Base-by-base conservation (phyloP, 305 asterid species). In the Solanum hybrid region DNA sequence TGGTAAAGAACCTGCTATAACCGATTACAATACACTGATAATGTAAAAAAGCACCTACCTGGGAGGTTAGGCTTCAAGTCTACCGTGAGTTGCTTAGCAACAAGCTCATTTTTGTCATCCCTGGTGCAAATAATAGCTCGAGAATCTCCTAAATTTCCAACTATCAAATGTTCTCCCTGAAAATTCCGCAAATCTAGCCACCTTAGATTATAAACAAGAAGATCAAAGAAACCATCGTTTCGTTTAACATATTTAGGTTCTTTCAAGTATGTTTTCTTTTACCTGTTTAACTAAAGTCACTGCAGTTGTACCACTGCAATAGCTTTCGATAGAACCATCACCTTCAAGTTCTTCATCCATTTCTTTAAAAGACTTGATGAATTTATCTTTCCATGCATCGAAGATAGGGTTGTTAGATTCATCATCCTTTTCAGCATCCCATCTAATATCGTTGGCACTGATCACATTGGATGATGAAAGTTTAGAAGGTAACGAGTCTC, bases 141-240 rank as follows among this genome's bases (percentile, higher is more conserved):
- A 14, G 99, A 97, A 91, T 97, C 99, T 15, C 99, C 99, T 68
- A 97, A 91, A 93, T 97, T 97, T 22, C 98, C 93, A 24, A 97
- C 91, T 15, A 97, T 87, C 94, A 97, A 91, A 89, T 97, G 98
- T 20, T 96, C 97, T 70, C 93, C 97, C 99, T 97, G 92, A 76
- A 79, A 80, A 61, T 7, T 26, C 26, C 15, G 27, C 72, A 41
- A 14, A 39, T 11, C 22, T 38, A 33, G 76, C 41, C 22, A 84
- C 76, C 31, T 51, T 32, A 31, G 14, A 83, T 27, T 83, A 29
- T 20, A 10, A 20, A 82, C 9, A 27, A 17, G 7, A 27, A 27
- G 5, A 39, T 4, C 6, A 29, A 45, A 83, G 36, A 84, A 20
- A 29, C 88, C 38, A 84, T 29, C 6, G 7, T 45, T 65, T 5